Conservation (phyloP, 2,329 filamentous ascomycete genomes). For the Phialophora verrucosa region DNA sequence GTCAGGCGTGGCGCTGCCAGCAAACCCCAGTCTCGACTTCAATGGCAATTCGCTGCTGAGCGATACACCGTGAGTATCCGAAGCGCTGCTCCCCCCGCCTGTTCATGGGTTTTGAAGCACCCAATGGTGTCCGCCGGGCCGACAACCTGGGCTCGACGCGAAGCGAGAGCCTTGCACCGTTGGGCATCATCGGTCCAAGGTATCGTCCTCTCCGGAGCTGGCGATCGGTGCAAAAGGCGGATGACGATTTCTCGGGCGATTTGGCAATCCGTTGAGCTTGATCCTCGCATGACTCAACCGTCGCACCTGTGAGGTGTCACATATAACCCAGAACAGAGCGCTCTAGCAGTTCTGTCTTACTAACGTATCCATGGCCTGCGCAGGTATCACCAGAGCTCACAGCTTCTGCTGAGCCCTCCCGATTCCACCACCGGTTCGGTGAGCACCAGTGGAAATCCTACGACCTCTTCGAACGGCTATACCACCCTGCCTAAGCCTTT, state of each 20-base stretch:
- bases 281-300: slow-evolving; percentile 36
- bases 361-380: slow-evolving; percentile 23
- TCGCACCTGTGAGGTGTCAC: slow-evolving; percentile 29
- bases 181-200: slow-evolving; percentile 31
- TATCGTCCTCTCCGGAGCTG: slow-evolving; percentile 18
- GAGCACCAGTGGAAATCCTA: slow-evolving; percentile 59
- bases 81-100: slow-evolving; percentile 17
- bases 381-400: slow-evolving; percentile 42
- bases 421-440: slow-evolving; percentile 63
- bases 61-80: slow-evolving; percentile 37
- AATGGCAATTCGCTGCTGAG: slow-evolving; percentile 32
- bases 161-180: slow-evolving; percentile 22
- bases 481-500: slow-evolving; percentile 48
- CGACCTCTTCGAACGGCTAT: slow-evolving; percentile 56
- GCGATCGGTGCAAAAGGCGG: slow-evolving; percentile 17
- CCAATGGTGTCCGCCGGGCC: slow-evolving; percentile 19
- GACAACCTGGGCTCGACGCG: slow-evolving; percentile 7
- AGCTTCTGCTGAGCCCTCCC: slow-evolving; percentile 56
- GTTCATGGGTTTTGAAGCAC: slow-evolving; percentile 20
- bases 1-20: slow-evolving; percentile 29
- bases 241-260: slow-evolving; percentile 24
- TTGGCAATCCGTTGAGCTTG: slow-evolving; percentile 33
- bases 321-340: slow-evolving; percentile 22
- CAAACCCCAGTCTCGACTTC: slow-evolving; percentile 35
- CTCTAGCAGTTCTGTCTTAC: slow-evolving; percentile 26